A percentile compares a stretch with the other conserved stretches of the same genome.
Conservation (phyloP, 2,329 filamentous ascomycete genomes). For the Colletotrichum sublineola region DNA sequence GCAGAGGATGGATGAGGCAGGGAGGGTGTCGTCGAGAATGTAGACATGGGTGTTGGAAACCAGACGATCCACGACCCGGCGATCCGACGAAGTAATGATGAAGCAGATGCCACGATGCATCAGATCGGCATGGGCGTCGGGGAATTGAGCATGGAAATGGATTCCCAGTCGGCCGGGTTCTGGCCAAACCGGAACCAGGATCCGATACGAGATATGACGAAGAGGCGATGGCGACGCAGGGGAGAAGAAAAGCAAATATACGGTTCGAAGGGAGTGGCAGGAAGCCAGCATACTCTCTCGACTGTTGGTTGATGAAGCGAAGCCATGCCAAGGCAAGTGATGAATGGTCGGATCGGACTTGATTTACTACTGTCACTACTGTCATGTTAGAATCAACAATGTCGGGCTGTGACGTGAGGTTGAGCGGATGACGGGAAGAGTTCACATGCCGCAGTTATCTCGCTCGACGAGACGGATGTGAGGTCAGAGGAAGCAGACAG, state of each 20-base stretch:
- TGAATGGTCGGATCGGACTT: background rate
- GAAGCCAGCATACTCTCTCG: background rate
- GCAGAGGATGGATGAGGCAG: conserved; percentile 6
- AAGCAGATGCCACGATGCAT: background rate
- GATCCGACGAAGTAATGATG: conserved; percentile 12
- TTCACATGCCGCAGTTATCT: background rate
- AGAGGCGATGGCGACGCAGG: background rate
- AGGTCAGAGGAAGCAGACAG: conserved; percentile 4
- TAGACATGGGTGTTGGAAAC: conserved; percentile 2
- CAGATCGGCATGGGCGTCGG: background rate
- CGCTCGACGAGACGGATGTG: conserved; percentile 9
- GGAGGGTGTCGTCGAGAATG: conserved; percentile 5
- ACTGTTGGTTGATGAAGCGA: background rate
- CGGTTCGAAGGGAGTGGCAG: conserved; percentile 2
- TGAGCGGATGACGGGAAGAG: background rate
- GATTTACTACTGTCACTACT: background rate
- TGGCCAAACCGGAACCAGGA: background rate
- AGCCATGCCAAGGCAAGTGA: background rate
- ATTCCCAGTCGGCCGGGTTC: background rate
- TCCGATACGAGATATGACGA: conserved; percentile 23
- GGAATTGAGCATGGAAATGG: background rate
- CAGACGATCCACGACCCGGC: conserved; percentile 6
- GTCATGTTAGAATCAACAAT: background rate
- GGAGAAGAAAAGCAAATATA: background rate
- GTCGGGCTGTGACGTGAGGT: background rate